Conservation (phyloP, 441 rosid species). For the Eutrema salsugineum region DNA sequence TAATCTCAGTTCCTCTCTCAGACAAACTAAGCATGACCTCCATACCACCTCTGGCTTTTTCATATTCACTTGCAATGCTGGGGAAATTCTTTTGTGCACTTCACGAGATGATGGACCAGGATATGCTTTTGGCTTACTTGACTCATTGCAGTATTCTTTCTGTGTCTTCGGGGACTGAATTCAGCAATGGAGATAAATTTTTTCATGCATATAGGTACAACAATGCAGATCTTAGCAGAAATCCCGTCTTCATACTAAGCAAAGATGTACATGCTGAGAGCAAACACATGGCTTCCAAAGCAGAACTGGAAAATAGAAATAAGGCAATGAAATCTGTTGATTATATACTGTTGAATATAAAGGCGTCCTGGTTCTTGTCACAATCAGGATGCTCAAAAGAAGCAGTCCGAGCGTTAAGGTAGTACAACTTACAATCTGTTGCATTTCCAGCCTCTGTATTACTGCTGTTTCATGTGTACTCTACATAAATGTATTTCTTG, state of each 20-base stretch:
- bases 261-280: conserved; percentile 24
- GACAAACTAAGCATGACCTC: conserved; percentile 33
- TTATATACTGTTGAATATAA: conserved; percentile 24
- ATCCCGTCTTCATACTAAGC: conserved; percentile 1
- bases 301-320: conserved; percentile 9
- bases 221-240: conserved; percentile 4
- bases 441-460: background rate
- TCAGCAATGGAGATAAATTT: conserved; percentile 11
- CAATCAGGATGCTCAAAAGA: conserved; percentile 32
- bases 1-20: conserved; percentile 68
- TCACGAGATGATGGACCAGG: conserved; percentile 59
- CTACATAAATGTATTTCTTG: background rate
- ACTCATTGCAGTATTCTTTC: conserved; percentile 52
- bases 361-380: conserved; percentile 32
- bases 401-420: conserved; percentile 29
- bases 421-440: conserved; percentile 2
- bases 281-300: background rate
- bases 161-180: conserved; percentile 32
- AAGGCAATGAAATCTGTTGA: conserved; percentile 3
- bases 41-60: conserved; percentile 63
- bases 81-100: conserved; percentile 76
- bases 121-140: conserved; percentile 63
- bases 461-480: background rate
- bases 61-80: conserved; percentile 73
- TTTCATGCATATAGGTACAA: conserved; percentile 20